Evolutionary conservation across 306 rosid species (phyloP).

Genomic region (Prunus armeniaca): DNA sequence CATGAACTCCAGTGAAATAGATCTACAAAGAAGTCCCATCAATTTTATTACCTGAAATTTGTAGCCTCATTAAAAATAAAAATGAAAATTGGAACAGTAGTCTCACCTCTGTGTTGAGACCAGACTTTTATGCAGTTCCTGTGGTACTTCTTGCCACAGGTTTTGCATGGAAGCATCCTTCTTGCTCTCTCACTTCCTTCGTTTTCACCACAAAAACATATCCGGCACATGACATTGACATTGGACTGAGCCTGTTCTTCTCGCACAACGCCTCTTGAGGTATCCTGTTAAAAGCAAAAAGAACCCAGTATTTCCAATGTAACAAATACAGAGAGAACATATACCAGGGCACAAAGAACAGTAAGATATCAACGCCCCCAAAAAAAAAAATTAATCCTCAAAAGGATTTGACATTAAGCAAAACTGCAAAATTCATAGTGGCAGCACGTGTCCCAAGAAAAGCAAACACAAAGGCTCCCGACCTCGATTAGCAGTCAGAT

Average conservation of each 20-base stretch:
- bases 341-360: not conserved
- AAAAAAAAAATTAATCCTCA: not conserved
- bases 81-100: not conserved
- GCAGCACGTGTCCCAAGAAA: not conserved
- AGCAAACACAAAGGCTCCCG: not conserved
- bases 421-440: not conserved
- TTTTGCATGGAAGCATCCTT: slow-evolving; percentile 94
- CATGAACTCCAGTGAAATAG: slow-evolving; percentile 66
- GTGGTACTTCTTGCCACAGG: slow-evolving; percentile 90
- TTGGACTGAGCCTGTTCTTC: slow-evolving; percentile 77
- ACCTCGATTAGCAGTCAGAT: too few relatives aligned
- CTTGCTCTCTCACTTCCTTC: slow-evolving; percentile 85
- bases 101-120: slow-evolving; percentile 89
- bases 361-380: not conserved
- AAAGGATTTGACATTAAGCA: not conserved
- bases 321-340: not conserved
- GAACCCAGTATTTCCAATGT: not conserved
- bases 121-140: slow-evolving; percentile 88
- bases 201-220: slow-evolving; percentile 86
- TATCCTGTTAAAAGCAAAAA: slow-evolving; percentile 47
- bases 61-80: not conserved
- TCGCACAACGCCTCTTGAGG: slow-evolving; percentile 44
- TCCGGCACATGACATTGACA: slow-evolving; percentile 78
- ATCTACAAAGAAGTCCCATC: slow-evolving; percentile 36
- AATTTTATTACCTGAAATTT: slow-evolving; percentile 4